A percentile compares a stretch with the other conserved stretches of the same genome.
These are phyloP conservation scores for Avicennia marina DNA, from an alignment of 257 asterid genomes.

Conservation along the genomic window DNA sequence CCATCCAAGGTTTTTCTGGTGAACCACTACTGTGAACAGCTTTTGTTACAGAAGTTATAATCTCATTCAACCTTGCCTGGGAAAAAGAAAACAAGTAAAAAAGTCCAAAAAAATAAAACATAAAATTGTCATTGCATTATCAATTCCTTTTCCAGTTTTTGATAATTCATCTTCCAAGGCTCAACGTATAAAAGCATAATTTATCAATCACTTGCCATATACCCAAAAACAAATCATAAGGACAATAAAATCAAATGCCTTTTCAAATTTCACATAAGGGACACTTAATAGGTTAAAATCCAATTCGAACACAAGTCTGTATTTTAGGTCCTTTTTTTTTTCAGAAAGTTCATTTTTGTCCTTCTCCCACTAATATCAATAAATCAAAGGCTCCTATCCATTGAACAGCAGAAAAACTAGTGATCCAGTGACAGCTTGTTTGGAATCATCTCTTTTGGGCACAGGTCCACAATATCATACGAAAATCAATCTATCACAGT, in stretches of 20 bases:
- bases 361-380: too few relatives aligned
- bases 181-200: neutral
- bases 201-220: slow-evolving; percentile 6
- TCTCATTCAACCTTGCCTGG: slow-evolving; percentile 80
- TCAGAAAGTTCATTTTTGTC: too few relatives aligned
- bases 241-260: neutral
- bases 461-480: too few relatives aligned
- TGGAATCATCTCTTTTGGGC: too few relatives aligned
- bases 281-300: too few relatives aligned
- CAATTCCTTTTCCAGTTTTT: neutral
- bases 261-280: neutral
- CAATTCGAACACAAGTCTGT: too few relatives aligned
- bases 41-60: slow-evolving; percentile 66
- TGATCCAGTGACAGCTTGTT: too few relatives aligned
- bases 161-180: neutral
- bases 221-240: neutral
- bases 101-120: neutral
- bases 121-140: neutral
- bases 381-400: too few relatives aligned
- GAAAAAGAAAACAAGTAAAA: slow-evolving; percentile 2
- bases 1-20: slow-evolving; percentile 80
- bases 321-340: too few relatives aligned
- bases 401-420: too few relatives aligned
- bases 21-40: slow-evolving; percentile 27
- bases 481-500: too few relatives aligned